Conservation (phyloP, 2,329 filamentous ascomycete genomes). For the Scytalidium sp. region DNA sequence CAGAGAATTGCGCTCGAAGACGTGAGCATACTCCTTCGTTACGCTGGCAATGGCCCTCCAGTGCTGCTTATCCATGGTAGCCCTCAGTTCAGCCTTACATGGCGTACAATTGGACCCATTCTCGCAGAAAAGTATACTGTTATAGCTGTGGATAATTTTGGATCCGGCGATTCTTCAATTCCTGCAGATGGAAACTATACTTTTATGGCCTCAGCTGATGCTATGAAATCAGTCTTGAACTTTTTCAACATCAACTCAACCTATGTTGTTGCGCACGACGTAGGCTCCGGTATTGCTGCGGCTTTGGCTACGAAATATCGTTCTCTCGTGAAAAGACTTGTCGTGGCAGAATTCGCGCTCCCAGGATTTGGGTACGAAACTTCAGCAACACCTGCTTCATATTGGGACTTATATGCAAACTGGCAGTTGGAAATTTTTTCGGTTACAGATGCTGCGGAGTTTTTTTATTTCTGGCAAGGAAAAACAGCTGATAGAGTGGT, state of each 20-base stretch:
- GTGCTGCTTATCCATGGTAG: not conserved
- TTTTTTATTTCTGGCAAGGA: conserved; percentile 42
- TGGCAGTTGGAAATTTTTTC: conserved; percentile 43
- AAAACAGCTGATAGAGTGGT: conserved; percentile 41
- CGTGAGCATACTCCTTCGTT: not conserved
- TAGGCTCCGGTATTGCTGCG: conserved; percentile 38
- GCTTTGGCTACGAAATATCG: conserved; percentile 37
- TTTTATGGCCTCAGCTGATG: conserved; percentile 24
- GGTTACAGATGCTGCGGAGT: conserved; percentile 42
- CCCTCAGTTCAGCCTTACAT: not conserved
- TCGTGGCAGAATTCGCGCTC: conserved; percentile 36
- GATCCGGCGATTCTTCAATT: not conserved
- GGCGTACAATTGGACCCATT: not conserved
- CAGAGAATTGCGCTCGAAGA: not conserved
- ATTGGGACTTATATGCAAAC: conserved; percentile 37
- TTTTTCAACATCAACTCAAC: conserved; percentile 39
- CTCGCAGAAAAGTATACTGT: not conserved
- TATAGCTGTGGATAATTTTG: not conserved
- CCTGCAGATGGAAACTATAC: not conserved
- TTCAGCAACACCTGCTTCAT: conserved; percentile 26
- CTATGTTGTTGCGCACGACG: conserved; percentile 44
- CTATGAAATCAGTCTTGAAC: conserved; percentile 37
- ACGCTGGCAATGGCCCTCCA: not conserved
- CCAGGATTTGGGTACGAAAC: conserved; percentile 40
- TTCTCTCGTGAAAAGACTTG: conserved; percentile 31